These are phyloP conservation scores for Domatiomyces catenatus DNA, from an alignment of 2,329 filamentous ascomycete genomes.

Conservation along the genomic window DNA sequence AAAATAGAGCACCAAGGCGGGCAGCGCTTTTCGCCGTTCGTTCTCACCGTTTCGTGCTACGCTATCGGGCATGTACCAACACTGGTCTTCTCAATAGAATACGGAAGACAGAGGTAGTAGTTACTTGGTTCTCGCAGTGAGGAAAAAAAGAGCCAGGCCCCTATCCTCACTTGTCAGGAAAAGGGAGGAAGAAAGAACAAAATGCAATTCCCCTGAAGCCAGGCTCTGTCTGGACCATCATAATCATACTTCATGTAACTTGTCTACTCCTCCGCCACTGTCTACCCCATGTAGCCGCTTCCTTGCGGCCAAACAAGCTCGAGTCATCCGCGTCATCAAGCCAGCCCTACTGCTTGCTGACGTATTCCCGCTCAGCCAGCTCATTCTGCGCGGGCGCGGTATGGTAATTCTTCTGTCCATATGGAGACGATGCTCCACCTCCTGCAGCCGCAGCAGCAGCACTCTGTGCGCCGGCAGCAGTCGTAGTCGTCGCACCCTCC, in stretches of 20 bases:
- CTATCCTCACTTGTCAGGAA: too few relatives aligned
- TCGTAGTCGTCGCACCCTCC: not conserved
- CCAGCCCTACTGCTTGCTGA: not conserved
- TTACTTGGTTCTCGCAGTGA: too few relatives aligned
- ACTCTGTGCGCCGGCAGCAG: not conserved
- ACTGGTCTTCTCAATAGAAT: too few relatives aligned
- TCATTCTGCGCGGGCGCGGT: not conserved
- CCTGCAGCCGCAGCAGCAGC: not conserved
- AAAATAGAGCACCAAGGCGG: too few relatives aligned
- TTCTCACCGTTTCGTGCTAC: too few relatives aligned
- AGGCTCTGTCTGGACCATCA: too few relatives aligned
- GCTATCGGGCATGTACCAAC: too few relatives aligned
- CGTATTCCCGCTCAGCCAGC: conserved; percentile 1
- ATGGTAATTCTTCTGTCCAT: not conserved
- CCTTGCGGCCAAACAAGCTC: not conserved
- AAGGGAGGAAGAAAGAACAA: too few relatives aligned
- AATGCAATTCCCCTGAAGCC: too few relatives aligned
- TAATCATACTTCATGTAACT: not conserved
- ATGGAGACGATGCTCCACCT: not conserved
- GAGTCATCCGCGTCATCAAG: not conserved
- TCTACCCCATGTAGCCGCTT: not conserved
- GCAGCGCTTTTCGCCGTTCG: too few relatives aligned
- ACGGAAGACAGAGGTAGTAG: too few relatives aligned
- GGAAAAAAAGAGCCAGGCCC: too few relatives aligned
- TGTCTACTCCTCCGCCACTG: not conserved